Conservation (phyloP, 257 asterid genomes). For the Forsythia suspensa region DNA sequence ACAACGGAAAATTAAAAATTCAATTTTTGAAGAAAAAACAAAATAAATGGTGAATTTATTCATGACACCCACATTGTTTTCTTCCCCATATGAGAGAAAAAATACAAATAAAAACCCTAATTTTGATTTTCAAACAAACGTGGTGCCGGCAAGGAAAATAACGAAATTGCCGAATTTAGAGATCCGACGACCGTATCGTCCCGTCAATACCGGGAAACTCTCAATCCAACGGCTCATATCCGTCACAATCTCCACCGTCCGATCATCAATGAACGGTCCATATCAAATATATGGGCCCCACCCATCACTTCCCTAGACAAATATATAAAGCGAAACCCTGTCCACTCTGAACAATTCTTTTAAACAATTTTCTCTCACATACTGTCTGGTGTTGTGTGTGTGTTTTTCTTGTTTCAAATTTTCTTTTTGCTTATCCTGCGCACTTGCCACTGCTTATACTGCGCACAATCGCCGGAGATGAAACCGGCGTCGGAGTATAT, state of each 20-base stretch:
- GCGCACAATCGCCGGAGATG: constrained; percentile 51
- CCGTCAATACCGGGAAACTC: background rate
- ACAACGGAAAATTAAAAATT: background rate
- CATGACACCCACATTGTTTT: background rate
- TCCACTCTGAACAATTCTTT: constrained; percentile 32
- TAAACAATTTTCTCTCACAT: background rate
- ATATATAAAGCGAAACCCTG: constrained; percentile 43
- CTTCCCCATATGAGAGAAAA: background rate
- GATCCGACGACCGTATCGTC: constrained; percentile 38
- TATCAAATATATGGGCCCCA: constrained; percentile 30
- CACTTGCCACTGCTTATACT: constrained; percentile 30
- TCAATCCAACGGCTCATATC: constrained; percentile 25
- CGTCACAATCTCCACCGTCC: constrained; percentile 3
- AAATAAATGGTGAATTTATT: background rate
- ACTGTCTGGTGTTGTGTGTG: background rate
- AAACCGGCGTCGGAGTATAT: constrained; percentile 54
- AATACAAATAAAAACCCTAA: background rate
- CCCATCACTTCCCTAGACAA: constrained; percentile 23
- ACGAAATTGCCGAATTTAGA: constrained; percentile 24
- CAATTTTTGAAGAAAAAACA: background rate
- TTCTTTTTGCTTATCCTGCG: constrained; percentile 19
- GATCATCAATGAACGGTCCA: constrained; percentile 33
- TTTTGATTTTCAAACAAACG: too few relatives aligned
- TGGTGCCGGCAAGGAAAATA: background rate
- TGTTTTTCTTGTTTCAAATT: background rate